These are phyloP conservation scores for Chalaropsis ovoidea DNA, from an alignment of 2,329 filamentous ascomycete species.

Conservation along the genomic window DNA sequence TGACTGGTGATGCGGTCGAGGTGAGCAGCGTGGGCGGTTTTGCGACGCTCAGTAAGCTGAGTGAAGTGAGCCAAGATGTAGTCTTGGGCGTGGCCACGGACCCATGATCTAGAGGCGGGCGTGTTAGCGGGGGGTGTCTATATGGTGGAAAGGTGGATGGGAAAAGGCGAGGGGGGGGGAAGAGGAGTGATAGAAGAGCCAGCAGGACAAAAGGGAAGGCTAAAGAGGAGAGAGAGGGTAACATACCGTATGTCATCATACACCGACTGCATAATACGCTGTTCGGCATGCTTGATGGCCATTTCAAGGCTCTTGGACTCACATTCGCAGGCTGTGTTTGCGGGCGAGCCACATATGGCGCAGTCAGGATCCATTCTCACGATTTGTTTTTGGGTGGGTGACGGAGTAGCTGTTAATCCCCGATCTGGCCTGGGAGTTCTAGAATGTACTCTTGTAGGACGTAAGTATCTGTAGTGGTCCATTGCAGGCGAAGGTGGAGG, in stretches of 20 bases:
- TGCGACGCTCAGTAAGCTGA: constrained; percentile 51
- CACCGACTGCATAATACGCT: constrained; percentile 51
- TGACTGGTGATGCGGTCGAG: constrained; percentile 47
- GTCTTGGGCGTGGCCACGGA: constrained; percentile 54
- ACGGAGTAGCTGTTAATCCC: constrained; percentile 24
- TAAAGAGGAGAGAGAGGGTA: constrained; percentile 7
- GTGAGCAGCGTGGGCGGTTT: constrained; percentile 45
- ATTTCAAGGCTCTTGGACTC: constrained; percentile 55
- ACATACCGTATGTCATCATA: constrained; percentile 55
- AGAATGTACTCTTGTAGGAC: constrained; percentile 10
- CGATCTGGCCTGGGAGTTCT: constrained; percentile 12
- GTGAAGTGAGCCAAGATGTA: constrained; percentile 58
- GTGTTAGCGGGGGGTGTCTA: neutral
- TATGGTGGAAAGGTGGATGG: neutral
- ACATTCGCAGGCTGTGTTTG: constrained; percentile 51
- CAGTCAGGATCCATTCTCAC: constrained; percentile 61
- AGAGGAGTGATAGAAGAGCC: neutral
- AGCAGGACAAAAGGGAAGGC: too few relatives aligned
- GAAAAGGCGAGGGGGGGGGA: neutral
- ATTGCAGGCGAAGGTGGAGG: constrained; percentile 29
- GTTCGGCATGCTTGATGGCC: constrained; percentile 53
- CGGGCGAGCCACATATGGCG: constrained; percentile 54
- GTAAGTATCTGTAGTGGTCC: constrained; percentile 17
- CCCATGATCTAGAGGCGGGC: constrained; percentile 45
- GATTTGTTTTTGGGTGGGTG: constrained; percentile 28